These are phyloP conservation scores for Aspergillus egyptiacus DNA, from an alignment of 495 filamentous ascomycete genomes.

Conservation along the genomic window DNA sequence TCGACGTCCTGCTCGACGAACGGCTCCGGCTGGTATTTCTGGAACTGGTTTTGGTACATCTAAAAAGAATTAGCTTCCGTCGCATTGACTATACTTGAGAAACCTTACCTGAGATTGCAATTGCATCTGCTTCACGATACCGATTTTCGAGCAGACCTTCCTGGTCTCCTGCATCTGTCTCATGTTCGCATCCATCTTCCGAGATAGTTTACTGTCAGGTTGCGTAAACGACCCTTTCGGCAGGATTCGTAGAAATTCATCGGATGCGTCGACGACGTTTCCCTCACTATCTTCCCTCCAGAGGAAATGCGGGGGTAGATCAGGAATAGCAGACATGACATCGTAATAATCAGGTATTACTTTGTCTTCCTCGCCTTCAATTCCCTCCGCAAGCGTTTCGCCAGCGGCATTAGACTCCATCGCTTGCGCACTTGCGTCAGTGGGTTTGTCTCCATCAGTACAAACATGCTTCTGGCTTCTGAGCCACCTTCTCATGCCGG, in stretches of 20 bases:
- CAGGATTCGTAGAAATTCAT: constrained; percentile 71
- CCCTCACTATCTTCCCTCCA: constrained; percentile 88
- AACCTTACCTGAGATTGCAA: constrained; percentile 78
- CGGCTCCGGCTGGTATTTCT: constrained; percentile 90
- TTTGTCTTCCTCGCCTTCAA: constrained; percentile 75
- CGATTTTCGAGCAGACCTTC: constrained; percentile 92
- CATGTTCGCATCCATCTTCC: constrained; percentile 83
- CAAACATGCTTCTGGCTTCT: constrained; percentile 62
- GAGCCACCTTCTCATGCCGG: constrained; percentile 75
- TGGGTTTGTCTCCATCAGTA: constrained; percentile 46
- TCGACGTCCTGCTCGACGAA: constrained; percentile 82
- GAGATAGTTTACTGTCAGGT: constrained; percentile 69
- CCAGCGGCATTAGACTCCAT: constrained; percentile 42
- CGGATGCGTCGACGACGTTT: constrained; percentile 75
- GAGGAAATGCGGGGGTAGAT: constrained; percentile 63
- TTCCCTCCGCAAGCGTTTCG: constrained; percentile 84
- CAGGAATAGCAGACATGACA: constrained; percentile 75
- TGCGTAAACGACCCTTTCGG: constrained; percentile 69
- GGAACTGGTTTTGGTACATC: constrained; percentile 98
- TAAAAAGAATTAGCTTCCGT: constrained; percentile 26
- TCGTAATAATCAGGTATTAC: constrained; percentile 92
- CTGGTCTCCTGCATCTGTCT: constrained; percentile 94
- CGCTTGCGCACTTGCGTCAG: constrained; percentile 42
- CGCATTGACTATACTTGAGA: not conserved
- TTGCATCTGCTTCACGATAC: constrained; percentile 99